Conservation (phyloP, 2,329 filamentous ascomycete species). For the Alternaria sp. region DNA sequence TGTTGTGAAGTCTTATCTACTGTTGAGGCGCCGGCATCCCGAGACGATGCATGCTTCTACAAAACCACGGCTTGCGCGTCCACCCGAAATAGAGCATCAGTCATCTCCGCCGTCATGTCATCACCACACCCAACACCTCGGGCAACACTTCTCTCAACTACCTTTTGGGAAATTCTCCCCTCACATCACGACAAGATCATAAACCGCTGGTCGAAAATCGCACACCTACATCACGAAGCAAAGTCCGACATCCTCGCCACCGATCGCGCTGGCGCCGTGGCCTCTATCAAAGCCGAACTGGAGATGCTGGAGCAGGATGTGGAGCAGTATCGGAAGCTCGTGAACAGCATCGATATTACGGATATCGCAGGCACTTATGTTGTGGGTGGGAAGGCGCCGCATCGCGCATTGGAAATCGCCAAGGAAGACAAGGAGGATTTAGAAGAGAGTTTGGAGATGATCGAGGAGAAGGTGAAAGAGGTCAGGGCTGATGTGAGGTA, state of each 20-base stretch:
- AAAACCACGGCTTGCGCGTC: background rate
- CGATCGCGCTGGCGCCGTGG: conserved; percentile 7
- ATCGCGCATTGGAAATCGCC: conserved; percentile 19
- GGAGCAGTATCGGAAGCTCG: conserved; percentile 8
- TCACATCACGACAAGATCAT: conserved; percentile 15
- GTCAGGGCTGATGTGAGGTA: conserved; percentile 16
- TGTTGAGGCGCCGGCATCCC: background rate
- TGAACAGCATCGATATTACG: conserved; percentile 9
- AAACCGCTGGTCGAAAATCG: conserved; percentile 3
- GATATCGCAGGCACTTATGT: conserved; percentile 21
- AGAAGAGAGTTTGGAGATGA: conserved; percentile 7
- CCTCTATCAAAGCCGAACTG: conserved; percentile 21
- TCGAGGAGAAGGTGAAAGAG: conserved; percentile 10
- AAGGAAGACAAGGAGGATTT: conserved; percentile 20
- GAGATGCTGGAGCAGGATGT: conserved; percentile 19
- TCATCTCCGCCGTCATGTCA: background rate
- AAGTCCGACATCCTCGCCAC: conserved; percentile 6
- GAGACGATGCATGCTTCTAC: background rate
- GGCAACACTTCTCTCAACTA: conserved; percentile 4
- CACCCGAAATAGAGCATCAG: background rate
- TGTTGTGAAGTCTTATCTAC: background rate
- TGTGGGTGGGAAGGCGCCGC: conserved; percentile 8
- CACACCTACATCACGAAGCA: conserved; percentile 8
- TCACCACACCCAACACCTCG: background rate
- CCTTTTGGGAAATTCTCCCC: conserved; percentile 15